phyloP scores from a whole-genome alignment of 768 basidiomycete species.

The Auricularia auricula-judae region DNA sequence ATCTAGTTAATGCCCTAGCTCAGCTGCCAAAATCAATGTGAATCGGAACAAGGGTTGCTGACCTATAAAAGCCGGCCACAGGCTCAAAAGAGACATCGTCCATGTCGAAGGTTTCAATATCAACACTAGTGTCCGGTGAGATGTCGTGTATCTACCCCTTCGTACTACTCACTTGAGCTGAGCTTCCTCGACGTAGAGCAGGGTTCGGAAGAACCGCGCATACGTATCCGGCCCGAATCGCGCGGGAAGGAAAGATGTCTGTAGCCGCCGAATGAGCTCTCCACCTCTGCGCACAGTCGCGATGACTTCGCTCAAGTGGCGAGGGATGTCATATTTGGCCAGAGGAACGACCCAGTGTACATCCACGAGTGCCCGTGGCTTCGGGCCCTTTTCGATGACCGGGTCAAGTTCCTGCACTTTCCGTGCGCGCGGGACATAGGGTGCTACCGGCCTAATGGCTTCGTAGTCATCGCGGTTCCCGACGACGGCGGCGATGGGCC shows the following conservation, averaged over 20 bases:
- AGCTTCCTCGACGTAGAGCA: slow-evolving; percentile 39
- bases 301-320: slow-evolving; percentile 20
- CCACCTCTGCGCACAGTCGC: slow-evolving; percentile 10
- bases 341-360: slow-evolving; percentile 33
- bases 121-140: slow-evolving; percentile 5
- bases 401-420: slow-evolving; percentile 3
- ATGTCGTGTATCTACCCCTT: neutral
- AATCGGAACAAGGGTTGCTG: neutral
- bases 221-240: slow-evolving; percentile 29
- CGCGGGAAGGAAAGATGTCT: slow-evolving; percentile 27
- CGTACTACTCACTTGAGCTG: neutral
- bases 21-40: neutral
- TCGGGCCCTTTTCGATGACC: slow-evolving; percentile 27
- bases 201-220: slow-evolving; percentile 29
- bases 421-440: slow-evolving; percentile 25
- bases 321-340: slow-evolving; percentile 30
- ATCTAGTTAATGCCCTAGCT: slow-evolving; percentile 15
- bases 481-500: slow-evolving; percentile 34
- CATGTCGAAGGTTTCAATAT: slow-evolving; percentile 25
- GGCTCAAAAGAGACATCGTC: slow-evolving; percentile 7
- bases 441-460: slow-evolving; percentile 31
- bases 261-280: slow-evolving; percentile 13
- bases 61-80: slow-evolving; percentile 8
- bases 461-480: slow-evolving; percentile 41
- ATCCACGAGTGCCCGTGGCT: slow-evolving; percentile 29